Evolutionary conservation across 2,329 filamentous ascomycete genomes (phyloP).

Genomic region (Ilyonectria robusta): DNA sequence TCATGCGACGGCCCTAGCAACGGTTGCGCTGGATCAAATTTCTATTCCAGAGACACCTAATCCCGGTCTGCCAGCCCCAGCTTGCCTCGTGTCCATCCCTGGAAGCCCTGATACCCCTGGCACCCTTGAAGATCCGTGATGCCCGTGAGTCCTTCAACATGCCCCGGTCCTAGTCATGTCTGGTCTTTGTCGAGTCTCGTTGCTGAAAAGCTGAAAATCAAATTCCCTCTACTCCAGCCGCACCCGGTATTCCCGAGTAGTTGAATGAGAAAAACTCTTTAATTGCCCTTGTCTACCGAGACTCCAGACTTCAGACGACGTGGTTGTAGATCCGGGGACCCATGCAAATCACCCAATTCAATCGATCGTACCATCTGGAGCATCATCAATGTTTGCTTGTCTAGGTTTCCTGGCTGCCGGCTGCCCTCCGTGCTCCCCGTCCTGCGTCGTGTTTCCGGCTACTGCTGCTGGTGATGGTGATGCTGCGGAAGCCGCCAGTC

Average conservation of each 20-base stretch:
- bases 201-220: slow-evolving; percentile 30
- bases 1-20: slow-evolving; percentile 27
- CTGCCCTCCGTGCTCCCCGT: slow-evolving; percentile 33
- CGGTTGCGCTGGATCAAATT: slow-evolving; percentile 23
- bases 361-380: slow-evolving; percentile 39
- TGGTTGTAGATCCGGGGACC: slow-evolving; percentile 43
- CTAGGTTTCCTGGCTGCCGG: slow-evolving; percentile 32
- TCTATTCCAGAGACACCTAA: slow-evolving; percentile 28
- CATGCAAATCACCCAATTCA: slow-evolving; percentile 40
- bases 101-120: slow-evolving; percentile 22
- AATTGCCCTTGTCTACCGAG: slow-evolving; percentile 27
- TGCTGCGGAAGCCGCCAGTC: slow-evolving; percentile 3
- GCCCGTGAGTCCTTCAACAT: slow-evolving; percentile 17
- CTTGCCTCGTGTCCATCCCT: slow-evolving; percentile 29
- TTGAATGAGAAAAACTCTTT: slow-evolving; percentile 11
- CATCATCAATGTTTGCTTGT: slow-evolving; percentile 27
- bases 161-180: slow-evolving; percentile 31
- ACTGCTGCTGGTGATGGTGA: slow-evolving; percentile 1
- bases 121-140: slow-evolving; percentile 32
- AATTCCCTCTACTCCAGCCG: slow-evolving; percentile 27
- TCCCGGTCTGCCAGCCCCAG: slow-evolving; percentile 27
- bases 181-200: slow-evolving; percentile 27
- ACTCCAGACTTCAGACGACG: slow-evolving; percentile 25
- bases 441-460: slow-evolving; percentile 22
- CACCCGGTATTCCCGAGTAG: slow-evolving; percentile 23